Evolutionary conservation across 208 protist species (phyloP).

Genomic region (Porcisia deanei): DNA sequence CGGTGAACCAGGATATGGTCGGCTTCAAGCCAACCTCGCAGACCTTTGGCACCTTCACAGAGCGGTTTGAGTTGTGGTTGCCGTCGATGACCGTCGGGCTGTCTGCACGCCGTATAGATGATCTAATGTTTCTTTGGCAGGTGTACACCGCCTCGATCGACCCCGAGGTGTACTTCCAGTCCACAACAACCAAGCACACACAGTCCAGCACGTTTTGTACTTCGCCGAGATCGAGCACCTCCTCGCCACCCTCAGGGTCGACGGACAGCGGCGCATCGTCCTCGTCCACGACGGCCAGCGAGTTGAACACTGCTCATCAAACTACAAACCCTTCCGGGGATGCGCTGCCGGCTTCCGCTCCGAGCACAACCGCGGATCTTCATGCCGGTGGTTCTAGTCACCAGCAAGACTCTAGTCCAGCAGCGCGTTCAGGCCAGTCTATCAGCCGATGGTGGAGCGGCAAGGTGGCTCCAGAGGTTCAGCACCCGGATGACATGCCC

Average conservation of each 20-base stretch:
- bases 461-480: constrained; percentile 15
- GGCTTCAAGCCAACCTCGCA: constrained; percentile 90
- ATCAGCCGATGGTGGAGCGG: constrained; percentile 29
- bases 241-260: background rate
- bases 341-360: background rate
- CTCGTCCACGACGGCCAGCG: background rate
- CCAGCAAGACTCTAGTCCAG: background rate
- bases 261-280: background rate
- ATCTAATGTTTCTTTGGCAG: constrained; percentile 87
- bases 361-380: background rate
- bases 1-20: constrained; percentile 64
- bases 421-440: constrained; percentile 9
- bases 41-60: constrained; percentile 84
- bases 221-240: background rate
- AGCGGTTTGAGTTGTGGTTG: constrained; percentile 56
- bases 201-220: background rate
- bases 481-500: constrained; percentile 27
- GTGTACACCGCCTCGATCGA: constrained; percentile 81
- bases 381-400: background rate
- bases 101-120: constrained; percentile 69
- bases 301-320: background rate
- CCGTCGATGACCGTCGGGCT: constrained; percentile 84
- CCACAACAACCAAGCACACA: constrained; percentile 1
- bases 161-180: constrained; percentile 46
- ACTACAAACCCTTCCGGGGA: background rate